phyloP scores from a whole-genome alignment of 192 early-diverging fungal species.

The Allomyces macrogynus region DNA sequence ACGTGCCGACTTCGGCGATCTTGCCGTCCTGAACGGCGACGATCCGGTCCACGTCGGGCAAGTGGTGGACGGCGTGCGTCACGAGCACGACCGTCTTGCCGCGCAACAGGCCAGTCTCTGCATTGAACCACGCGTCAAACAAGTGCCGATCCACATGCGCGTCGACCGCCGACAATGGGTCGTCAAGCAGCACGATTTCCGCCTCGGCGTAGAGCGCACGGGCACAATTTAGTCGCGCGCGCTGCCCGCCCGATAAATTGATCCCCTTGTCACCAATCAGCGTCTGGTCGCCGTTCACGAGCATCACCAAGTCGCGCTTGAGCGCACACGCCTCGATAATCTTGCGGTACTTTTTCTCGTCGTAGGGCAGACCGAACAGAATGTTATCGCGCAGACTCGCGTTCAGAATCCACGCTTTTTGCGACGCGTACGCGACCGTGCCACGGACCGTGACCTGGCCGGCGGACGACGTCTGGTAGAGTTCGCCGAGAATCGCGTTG shows the following conservation, averaged over 20 bases:
- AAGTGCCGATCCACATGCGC: conserved; percentile 37
- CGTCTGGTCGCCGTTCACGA: conserved; percentile 69
- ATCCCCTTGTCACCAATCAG: conserved; percentile 47
- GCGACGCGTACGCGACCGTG: too few relatives aligned
- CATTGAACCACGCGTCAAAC: conserved; percentile 32
- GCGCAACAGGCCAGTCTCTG: conserved; percentile 24
- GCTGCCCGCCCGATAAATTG: conserved; percentile 38
- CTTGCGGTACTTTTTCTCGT: conserved; percentile 28
- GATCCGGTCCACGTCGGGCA: conserved; percentile 23
- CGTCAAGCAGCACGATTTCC: conserved; percentile 46
- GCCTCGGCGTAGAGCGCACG: conserved; percentile 43
- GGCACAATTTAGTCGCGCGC: conserved; percentile 40
- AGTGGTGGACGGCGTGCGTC: conserved; percentile 32
- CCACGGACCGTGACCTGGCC: too few relatives aligned
- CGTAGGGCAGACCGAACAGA: conserved; percentile 45
- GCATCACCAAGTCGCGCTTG: conserved; percentile 64
- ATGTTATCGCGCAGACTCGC: conserved; percentile 56
- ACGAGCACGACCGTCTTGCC: conserved; percentile 31
- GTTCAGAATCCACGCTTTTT: conserved; percentile 42
- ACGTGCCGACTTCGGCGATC: conserved; percentile 5
- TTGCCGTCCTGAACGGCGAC: conserved; percentile 25
- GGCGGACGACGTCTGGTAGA: too few relatives aligned
- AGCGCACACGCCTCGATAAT: conserved; percentile 66
- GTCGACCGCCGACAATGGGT: conserved; percentile 47
- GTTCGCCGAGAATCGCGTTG: too few relatives aligned